A percentile compares a stretch with the other conserved stretches of the same genome.
Evolutionary conservation across 139 green algal species (phyloP).

Genomic region (Parachlorella kessleri): DNA sequence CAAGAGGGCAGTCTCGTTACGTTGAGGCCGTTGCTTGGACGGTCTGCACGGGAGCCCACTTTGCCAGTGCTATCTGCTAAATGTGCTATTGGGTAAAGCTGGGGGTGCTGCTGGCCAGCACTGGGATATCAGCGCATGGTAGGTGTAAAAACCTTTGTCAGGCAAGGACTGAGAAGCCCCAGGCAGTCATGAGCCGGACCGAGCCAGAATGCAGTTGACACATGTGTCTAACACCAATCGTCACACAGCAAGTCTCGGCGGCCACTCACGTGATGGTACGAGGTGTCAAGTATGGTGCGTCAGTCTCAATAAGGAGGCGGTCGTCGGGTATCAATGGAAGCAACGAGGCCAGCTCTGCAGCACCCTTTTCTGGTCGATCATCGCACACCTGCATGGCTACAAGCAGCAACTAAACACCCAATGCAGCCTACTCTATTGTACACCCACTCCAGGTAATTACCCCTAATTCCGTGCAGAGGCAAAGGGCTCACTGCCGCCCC

Average conservation of each 20-base stretch:
- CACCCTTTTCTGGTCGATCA: slow-evolving; percentile 67
- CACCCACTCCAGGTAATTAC: too few relatives aligned
- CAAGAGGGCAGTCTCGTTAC: slow-evolving; percentile 81
- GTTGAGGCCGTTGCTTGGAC: slow-evolving; percentile 47
- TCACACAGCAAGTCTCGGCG: not conserved
- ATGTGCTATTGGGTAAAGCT: not conserved
- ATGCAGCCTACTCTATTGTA: too few relatives aligned
- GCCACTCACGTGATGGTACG: slow-evolving; percentile 43
- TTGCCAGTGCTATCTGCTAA: too few relatives aligned
- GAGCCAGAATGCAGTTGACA: not conserved
- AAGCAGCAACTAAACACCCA: too few relatives aligned
- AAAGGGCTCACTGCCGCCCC: too few relatives aligned
- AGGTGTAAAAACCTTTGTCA: too few relatives aligned
- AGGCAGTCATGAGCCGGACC: not conserved
- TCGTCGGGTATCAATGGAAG: slow-evolving; percentile 58
- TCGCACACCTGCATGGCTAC: slow-evolving; percentile 53
- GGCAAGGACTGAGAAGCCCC: not conserved
- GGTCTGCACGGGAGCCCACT: slow-evolving; percentile 28
- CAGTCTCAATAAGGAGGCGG: slow-evolving; percentile 79
- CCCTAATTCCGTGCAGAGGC: too few relatives aligned
- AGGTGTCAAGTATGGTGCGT: slow-evolving; percentile 74
- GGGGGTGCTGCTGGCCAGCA: not conserved
- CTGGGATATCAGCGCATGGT: not conserved
- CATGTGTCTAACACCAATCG: not conserved
- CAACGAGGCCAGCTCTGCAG: slow-evolving; percentile 61